Evolutionary conservation across 805 yeast species (phyloP).

Genomic region (Lachancea dasiensis): DNA sequence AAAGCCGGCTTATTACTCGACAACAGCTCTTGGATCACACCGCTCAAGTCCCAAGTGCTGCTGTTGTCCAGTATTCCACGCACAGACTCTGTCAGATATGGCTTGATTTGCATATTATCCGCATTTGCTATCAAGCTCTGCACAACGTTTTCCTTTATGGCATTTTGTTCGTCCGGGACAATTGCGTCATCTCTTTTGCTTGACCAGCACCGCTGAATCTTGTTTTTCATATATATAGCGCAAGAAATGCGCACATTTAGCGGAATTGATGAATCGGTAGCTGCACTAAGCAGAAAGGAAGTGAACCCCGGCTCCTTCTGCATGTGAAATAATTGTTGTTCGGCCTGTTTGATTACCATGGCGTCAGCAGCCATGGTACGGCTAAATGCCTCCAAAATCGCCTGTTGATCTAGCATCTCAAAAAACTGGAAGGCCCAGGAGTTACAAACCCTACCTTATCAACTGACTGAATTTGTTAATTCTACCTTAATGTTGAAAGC

Average conservation of each 20-base stretch:
- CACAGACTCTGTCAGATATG: constrained; percentile 54
- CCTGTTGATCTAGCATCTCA: constrained; percentile 39
- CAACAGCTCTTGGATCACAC: constrained; percentile 33
- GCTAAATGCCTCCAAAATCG: constrained; percentile 44
- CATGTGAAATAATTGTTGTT: constrained; percentile 42
- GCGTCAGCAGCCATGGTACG: constrained; percentile 51
- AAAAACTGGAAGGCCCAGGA: neutral
- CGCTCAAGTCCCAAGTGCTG: constrained; percentile 33
- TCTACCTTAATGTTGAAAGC: too few species aligned
- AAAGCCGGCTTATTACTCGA: constrained; percentile 35
- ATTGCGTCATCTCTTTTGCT: constrained; percentile 30
- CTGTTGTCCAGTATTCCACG: constrained; percentile 47
- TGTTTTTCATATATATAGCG: constrained; percentile 65
- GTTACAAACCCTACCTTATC: too few species aligned
- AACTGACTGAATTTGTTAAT: too few species aligned
- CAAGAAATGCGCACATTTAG: constrained; percentile 48
- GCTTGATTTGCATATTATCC: constrained; percentile 39
- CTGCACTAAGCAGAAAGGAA: constrained; percentile 45
- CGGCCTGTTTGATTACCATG: constrained; percentile 47
- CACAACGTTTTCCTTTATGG: constrained; percentile 49
- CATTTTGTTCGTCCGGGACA: constrained; percentile 44
- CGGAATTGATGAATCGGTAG: constrained; percentile 40
- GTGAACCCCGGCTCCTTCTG: constrained; percentile 57
- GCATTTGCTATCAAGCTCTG: constrained; percentile 43
- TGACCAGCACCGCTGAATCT: constrained; percentile 51